Evolutionary conservation across 805 yeast genomes (phyloP), one percentile per base, ranked within the genome.

Genomic region (Saturnispora halmiae): DNA sequence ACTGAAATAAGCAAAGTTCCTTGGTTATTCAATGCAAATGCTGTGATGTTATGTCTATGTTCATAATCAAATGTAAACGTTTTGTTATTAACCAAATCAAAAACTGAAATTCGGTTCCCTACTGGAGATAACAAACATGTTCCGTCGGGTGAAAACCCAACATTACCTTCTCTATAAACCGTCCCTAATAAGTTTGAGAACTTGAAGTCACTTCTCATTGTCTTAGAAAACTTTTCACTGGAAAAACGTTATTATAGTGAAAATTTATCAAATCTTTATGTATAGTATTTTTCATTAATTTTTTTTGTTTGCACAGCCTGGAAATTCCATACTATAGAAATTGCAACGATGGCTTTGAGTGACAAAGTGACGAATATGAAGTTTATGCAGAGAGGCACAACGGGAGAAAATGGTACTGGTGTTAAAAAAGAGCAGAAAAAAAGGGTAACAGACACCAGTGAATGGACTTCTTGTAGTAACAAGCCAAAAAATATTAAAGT

Each of bases 161-260:
- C 64, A 58, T 90, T 87, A n/a, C 97, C 98, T 56, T 82, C 84
- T 37, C 94, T 70, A 57, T 92, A 92, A 3, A 92, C 97, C 0
- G 97, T 88, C 22, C 98, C 98, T 51, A 92, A 66, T 25, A 92
- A 68, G 63, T 90, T 92, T 26, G 94, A 78, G 52, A 92, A 82
- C 71, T 80, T 66, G 59, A 81, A 86, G 64, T 85, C 94, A n/a
- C 94, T 79, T 65, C 79, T 84, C 95, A 86, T 85, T 6, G 15
- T 25, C 10, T 14, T 10, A 5, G 29, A 19, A 4, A 16, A 13
- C 6, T 6, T 22, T 13, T n/a, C n/a, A 33, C 13, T 6, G 13
- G 13, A 22, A 30, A 31, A 31, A 22, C 20, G 30, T 21, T 30
- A 22, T 38, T 38, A 20, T 36, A 38, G 31, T 25, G 19, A 7